phyloP scores from a whole-genome alignment of 345 rosid species.

The Laguncularia racemosa region DNA sequence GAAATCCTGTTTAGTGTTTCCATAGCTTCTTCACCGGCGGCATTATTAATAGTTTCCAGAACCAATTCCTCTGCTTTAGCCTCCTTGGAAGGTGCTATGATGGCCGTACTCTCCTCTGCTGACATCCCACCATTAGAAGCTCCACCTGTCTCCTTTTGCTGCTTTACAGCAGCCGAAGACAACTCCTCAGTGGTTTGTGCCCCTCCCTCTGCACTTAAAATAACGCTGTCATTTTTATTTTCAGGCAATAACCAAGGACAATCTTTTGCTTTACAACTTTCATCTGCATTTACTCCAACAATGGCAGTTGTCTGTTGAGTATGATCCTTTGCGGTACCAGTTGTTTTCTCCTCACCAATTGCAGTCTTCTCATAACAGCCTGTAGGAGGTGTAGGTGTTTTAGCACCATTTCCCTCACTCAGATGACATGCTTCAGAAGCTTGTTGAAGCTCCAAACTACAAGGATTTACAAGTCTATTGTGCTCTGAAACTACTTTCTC shows the following conservation, averaged over 20 bases:
- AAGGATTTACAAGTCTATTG: background rate
- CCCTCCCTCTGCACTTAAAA: conserved; percentile 14
- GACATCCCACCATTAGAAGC: conserved; percentile 11
- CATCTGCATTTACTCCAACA: conserved; percentile 15
- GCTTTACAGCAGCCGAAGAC: background rate
- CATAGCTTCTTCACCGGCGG: conserved; percentile 17
- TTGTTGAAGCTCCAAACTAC: conserved; percentile 12
- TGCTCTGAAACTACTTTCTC: conserved; percentile 22
- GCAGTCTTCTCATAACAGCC: conserved; percentile 13
- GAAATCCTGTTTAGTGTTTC: background rate
- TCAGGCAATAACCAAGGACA: conserved; percentile 17
- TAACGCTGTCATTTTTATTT: conserved; percentile 16
- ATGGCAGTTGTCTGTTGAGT: conserved; percentile 18
- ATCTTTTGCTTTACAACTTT: conserved; percentile 16
- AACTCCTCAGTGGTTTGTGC: conserved; percentile 19
- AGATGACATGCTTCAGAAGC: conserved; percentile 29
- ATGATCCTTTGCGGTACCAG: background rate
- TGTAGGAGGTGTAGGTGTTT: conserved; percentile 11
- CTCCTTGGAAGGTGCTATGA: background rate
- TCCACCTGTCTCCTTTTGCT: background rate
- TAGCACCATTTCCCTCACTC: conserved; percentile 28
- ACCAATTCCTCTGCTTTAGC: background rate
- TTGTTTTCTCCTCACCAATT: conserved; percentile 7
- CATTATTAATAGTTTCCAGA: conserved; percentile 17
- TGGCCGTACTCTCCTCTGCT: conserved; percentile 22